Base-by-base conservation (phyloP, 257 asterid genomes). In the Solanum commersonii region DNA sequence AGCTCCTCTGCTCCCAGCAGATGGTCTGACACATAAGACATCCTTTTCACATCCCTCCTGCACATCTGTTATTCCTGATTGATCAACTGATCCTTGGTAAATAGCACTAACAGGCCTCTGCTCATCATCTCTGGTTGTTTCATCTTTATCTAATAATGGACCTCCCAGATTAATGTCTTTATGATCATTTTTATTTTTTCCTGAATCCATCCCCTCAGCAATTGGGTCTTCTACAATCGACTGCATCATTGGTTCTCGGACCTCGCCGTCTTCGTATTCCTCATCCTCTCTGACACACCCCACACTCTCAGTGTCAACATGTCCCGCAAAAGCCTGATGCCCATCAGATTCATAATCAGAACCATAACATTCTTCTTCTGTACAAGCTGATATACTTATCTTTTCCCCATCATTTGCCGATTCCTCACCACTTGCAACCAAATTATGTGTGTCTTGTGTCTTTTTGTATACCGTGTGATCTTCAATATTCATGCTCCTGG, bases 181-280 rank as follows among this genome's bases (percentile, higher is more conserved):
- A 29, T 68, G 23, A 68, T 29, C 76, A 87, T 37, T 29, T 83
- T 84, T 35, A 34, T 68, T 29, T 46, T 81, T 88, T 6, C 84
- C 92, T 23, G 71, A 87, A 59, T 87, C 88, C 85, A 87, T 65
- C 78, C 44, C 93, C 74, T 76, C 90, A 77, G 52, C 85, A 27
- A 68, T 15, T 68, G 83, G 88, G 33, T 90, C 91, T 87, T 89
- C 94, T 56, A 46, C 84, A 87, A 83, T 34, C n/a, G 91, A 88
- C 77, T 52, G 89, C 73, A 82, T 89, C 14, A 83, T 23, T 40
- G 93, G 91, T 88, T 94, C 98, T 90, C 97, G 93, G 85, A 95
- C 91, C 91, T 96, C 98, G 84, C 98, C 98, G 71, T 97, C 98
- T 93, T 97, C 98, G 87, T 84, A 93, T 15, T 95, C 98, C n/a